These are phyloP conservation scores for Aureobasidium sp. DNA, from an alignment of 2,329 filamentous ascomycete genomes.

Conservation along the genomic window DNA sequence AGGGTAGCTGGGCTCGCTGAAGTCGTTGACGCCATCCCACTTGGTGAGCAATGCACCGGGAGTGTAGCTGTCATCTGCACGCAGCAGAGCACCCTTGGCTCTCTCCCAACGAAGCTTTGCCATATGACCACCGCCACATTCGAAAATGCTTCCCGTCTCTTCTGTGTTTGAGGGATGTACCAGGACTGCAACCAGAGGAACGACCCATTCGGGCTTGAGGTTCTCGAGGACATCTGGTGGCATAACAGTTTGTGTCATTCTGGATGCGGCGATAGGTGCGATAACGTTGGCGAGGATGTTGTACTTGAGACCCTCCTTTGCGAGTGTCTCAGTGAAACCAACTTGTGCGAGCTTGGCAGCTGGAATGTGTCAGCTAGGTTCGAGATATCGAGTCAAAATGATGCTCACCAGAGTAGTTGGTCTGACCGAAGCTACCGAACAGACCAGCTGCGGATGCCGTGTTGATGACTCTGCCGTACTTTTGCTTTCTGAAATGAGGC, in stretches of 20 bases:
- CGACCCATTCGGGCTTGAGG: conserved; percentile 89
- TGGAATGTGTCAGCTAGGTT: conserved; percentile 26
- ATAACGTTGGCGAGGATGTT: conserved; percentile 95
- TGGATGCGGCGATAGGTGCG: conserved; percentile 87
- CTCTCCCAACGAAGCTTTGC: conserved; percentile 96
- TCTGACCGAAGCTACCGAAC: conserved; percentile 92
- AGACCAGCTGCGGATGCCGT: conserved; percentile 93
- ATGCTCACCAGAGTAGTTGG: conserved; percentile 73
- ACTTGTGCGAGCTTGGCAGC: conserved; percentile 93
- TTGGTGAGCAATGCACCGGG: conserved; percentile 80
- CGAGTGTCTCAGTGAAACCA: conserved; percentile 94
- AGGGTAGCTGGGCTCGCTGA: conserved; percentile 75
- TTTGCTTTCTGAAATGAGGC: conserved; percentile 98
- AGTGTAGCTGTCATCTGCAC: conserved; percentile 81
- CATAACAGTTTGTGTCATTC: conserved; percentile 95
- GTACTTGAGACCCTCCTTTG: conserved; percentile 96
- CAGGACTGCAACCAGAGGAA: conserved; percentile 82
- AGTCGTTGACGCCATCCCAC: conserved; percentile 84
- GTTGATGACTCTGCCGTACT: conserved; percentile 94
- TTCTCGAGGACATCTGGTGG: conserved; percentile 82
- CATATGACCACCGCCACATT: conserved; percentile 85
- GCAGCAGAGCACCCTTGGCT: conserved; percentile 78
- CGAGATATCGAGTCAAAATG: background rate
- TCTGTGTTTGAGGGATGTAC: conserved; percentile 75
- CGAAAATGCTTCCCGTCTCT: conserved; percentile 86